Evolutionary conservation across 1,139 yeast genomes (phyloP).

Genomic region (Protomyces inundatus): DNA sequence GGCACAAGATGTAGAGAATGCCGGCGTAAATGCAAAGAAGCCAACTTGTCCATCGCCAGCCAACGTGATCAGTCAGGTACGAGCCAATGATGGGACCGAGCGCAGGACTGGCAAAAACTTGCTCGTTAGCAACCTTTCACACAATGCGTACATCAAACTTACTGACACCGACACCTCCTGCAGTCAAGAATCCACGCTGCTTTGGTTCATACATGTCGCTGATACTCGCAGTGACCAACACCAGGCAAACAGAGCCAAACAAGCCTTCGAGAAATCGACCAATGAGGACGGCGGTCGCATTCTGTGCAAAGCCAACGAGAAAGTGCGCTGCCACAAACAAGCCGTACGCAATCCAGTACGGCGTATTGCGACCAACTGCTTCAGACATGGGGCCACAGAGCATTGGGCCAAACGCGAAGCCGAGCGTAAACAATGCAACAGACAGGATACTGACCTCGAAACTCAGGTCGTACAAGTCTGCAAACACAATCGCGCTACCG

Average conservation of each 20-base stretch:
- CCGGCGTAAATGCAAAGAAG: slow-evolving; percentile 39
- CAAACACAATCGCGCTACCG: slow-evolving; percentile 2
- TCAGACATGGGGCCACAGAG: neutral
- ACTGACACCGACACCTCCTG: slow-evolving; percentile 46
- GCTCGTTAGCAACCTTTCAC: neutral
- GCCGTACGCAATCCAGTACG: neutral
- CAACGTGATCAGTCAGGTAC: slow-evolving; percentile 35
- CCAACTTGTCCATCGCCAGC: slow-evolving; percentile 59
- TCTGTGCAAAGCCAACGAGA: neutral
- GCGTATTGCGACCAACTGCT: neutral
- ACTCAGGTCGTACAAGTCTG: neutral
- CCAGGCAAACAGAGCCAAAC: neutral
- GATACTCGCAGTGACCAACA: slow-evolving; percentile 63
- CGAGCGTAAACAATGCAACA: neutral
- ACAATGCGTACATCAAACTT: neutral
- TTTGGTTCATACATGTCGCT: slow-evolving; percentile 66
- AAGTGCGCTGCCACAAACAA: neutral
- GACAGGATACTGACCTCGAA: slow-evolving; percentile 6
- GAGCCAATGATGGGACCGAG: slow-evolving; percentile 73
- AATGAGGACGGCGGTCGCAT: neutral
- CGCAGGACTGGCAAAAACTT: slow-evolving; percentile 68
- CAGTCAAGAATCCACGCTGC: slow-evolving; percentile 53
- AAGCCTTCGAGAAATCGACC: neutral
- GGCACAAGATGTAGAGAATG: slow-evolving; percentile 44
- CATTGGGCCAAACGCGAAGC: neutral